Conservation (phyloP, 768 basidiomycete genomes). For the Cystobasidium ongulense region DNA sequence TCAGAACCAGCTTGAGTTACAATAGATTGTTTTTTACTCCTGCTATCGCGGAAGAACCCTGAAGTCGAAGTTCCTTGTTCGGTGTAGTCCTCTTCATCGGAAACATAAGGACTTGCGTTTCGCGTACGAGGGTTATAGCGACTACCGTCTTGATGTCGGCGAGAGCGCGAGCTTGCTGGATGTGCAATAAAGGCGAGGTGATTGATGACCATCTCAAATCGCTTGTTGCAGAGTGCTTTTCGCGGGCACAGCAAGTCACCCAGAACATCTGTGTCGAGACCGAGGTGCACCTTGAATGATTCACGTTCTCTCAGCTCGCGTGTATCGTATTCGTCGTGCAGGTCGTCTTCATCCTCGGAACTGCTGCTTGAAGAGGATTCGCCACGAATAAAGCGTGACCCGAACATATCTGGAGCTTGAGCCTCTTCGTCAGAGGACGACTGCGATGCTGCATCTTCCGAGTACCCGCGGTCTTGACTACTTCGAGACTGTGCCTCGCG, state of each 20-base stretch:
- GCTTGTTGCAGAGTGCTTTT: conserved; percentile 75
- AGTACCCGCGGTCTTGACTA: not conserved
- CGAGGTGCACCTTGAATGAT: conserved; percentile 53
- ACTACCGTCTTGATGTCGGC: not conserved
- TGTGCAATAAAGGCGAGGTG: conserved; percentile 89
- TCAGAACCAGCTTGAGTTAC: not conserved
- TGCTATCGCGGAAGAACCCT: not conserved
- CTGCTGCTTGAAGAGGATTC: conserved; percentile 19
- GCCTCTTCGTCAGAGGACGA: not conserved
- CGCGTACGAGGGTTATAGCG: not conserved
- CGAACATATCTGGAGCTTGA: conserved; percentile 12
- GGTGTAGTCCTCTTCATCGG: not conserved
- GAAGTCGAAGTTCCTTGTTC: not conserved
- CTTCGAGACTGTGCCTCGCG: conserved; percentile 22
- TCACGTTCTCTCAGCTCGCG: conserved; percentile 11
- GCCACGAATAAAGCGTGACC: conserved; percentile 20
- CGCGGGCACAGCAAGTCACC: conserved; percentile 71
- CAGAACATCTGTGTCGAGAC: conserved; percentile 71
- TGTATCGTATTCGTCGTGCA: conserved; percentile 13
- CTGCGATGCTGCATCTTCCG: not conserved
- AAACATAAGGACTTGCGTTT: not conserved
- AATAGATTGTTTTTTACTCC: not conserved
- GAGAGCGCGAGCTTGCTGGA: conserved; percentile 54
- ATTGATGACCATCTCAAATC: conserved; percentile 85
- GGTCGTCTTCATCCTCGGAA: conserved; percentile 22